Evolutionary conservation across 2,329 filamentous ascomycete genomes (phyloP), one percentile per base, ranked within the genome.

Genomic region (Aureobasidium subglaciale): DNA sequence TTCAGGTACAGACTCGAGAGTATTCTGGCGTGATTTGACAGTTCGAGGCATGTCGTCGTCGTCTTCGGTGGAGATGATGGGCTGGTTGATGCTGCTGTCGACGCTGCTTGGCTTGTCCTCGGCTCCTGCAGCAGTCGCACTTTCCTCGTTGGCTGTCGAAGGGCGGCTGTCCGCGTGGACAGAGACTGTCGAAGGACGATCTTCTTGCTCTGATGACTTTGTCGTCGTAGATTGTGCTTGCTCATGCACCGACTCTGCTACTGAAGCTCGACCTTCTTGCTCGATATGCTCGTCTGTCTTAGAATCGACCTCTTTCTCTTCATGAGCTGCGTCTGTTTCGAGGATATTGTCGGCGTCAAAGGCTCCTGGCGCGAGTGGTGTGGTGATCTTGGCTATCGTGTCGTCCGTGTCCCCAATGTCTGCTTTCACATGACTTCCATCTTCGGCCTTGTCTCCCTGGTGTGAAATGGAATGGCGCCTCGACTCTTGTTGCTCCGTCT

Each of bases 161-260:
- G 46, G 35, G 10, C 38, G 50, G 61, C 57, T 55, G 61, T 16
- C 45, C 32, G 18, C 56, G 58, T 38, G 57, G 62, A 55, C 60
- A 29, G 42, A 64, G 60, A 20, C 40, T 29, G 37, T 40, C 37
- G 24, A 18, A 24, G 38, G 13, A 25, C 13, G 20, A 4, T 18
- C 9, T 2, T 24, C 32, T 38, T 50, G 40, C 60, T 56, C 32
- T 59, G 59, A 45, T 43, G 34, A 38, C 45, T 49, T 29, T 35
- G 35, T 35, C 11, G 50, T 38, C 9, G 34, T 9, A 20, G 22
- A 15, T 29, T 20, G 52, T 6, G 16, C 1, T 22, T 46, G 27
- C 32, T 64, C 63, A 83, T 84, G 67, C 83, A 81, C 61, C 71
- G 69, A 54, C 75, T 71, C 57, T 81, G 13, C 32, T 27, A 32